phyloP scores from a whole-genome alignment of 73 alveolate genomes.

The Halteria grandinella region DNA sequence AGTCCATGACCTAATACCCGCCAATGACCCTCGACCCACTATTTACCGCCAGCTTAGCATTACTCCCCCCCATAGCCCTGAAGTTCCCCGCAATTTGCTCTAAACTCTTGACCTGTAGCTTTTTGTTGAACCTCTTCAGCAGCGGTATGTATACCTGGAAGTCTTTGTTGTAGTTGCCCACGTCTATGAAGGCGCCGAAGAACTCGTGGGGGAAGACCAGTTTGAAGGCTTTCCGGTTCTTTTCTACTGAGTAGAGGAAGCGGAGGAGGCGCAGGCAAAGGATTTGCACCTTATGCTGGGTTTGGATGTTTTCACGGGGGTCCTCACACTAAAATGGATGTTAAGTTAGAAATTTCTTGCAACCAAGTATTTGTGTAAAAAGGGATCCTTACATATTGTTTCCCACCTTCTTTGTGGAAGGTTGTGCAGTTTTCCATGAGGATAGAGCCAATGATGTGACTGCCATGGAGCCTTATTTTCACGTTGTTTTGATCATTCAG shows the following conservation, averaged over 20 bases:
- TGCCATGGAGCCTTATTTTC: slow-evolving; percentile 70
- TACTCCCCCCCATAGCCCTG: slow-evolving; percentile 37
- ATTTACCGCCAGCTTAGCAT: slow-evolving; percentile 49
- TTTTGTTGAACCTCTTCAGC: slow-evolving; percentile 60
- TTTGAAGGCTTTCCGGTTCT: slow-evolving; percentile 65
- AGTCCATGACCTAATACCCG: slow-evolving; percentile 75
- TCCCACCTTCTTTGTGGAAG: slow-evolving; percentile 7
- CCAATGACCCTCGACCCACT: slow-evolving; percentile 62
- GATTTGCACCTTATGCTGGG: slow-evolving; percentile 53
- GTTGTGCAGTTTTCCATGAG: slow-evolving; percentile 57
- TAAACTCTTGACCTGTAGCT: slow-evolving; percentile 57
- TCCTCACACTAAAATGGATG: slow-evolving; percentile 59
- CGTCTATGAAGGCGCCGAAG: slow-evolving; percentile 83
- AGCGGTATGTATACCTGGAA: slow-evolving; percentile 63
- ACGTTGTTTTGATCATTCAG: slow-evolving; percentile 70
- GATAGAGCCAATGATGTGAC: slow-evolving; percentile 55
- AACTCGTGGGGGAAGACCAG: slow-evolving; percentile 74
- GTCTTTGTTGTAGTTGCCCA: slow-evolving; percentile 82
- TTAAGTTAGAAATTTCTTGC: slow-evolving; percentile 4
- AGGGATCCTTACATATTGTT: slow-evolving; percentile 55
- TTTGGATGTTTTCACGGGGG: slow-evolving; percentile 67
- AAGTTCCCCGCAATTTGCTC: slow-evolving; percentile 63
- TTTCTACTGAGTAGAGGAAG: slow-evolving; percentile 50
- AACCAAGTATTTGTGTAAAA: slow-evolving; percentile 1
- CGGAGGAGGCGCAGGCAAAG: slow-evolving; percentile 61